A percentile compares a stretch with the other conserved stretches of the same genome.
Evolutionary conservation across 148 eudicot species (phyloP).

Genomic region (Persicaria tinctoria): DNA sequence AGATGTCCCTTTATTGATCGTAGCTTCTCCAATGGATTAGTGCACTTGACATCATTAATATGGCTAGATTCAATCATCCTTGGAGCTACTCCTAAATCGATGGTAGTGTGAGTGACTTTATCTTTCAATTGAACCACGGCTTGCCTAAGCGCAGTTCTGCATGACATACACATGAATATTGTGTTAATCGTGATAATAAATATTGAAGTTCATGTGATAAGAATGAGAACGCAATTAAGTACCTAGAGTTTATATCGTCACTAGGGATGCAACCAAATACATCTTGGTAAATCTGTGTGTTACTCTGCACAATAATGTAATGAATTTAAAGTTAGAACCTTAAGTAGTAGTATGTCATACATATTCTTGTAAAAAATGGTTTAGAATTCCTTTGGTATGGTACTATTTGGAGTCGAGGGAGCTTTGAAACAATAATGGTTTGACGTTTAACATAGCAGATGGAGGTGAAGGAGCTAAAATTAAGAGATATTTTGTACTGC

Average conservation of each 20-base stretch:
- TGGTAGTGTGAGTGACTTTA: slow-evolving; percentile 82
- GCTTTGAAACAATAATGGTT: too few relatives aligned
- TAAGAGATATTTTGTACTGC: too few relatives aligned
- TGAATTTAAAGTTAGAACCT: neutral
- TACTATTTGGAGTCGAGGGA: too few relatives aligned
- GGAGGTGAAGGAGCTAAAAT: too few relatives aligned
- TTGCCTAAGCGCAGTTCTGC: slow-evolving; percentile 69
- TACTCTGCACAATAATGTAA: slow-evolving; percentile 43
- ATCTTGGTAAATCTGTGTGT: slow-evolving; percentile 93
- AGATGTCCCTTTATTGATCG: slow-evolving; percentile 79
- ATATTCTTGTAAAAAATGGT: neutral
- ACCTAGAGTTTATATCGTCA: slow-evolving; percentile 89
- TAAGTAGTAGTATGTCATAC: neutral
- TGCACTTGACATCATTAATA: slow-evolving; percentile 49
- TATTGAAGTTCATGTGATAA: neutral
- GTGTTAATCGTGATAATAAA: too few relatives aligned
- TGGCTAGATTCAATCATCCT: slow-evolving; percentile 67
- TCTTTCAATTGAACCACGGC: slow-evolving; percentile 69
- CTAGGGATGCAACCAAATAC: slow-evolving; percentile 91
- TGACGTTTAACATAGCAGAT: too few relatives aligned
- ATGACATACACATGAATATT: slow-evolving; percentile 1
- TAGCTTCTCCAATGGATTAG: slow-evolving; percentile 76
- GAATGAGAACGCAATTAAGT: neutral
- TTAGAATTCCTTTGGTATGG: too few relatives aligned
- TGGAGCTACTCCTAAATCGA: slow-evolving; percentile 82